Base-by-base conservation (phyloP, 2,329 filamentous ascomycete genomes). In the Grosmannia serpens region DNA sequence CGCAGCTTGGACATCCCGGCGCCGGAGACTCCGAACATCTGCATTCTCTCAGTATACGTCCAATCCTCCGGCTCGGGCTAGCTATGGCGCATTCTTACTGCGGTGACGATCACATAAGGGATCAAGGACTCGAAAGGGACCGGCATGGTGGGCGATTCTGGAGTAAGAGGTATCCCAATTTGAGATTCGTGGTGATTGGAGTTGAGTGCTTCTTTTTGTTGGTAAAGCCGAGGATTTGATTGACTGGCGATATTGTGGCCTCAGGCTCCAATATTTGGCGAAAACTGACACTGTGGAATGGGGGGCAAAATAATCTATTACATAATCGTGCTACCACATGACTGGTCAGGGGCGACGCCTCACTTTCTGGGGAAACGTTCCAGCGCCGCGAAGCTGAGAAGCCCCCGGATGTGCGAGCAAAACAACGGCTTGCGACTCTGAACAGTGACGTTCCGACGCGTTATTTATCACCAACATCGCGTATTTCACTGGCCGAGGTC, bases 21-120 rank as follows among this genome's bases (percentile, higher is more conserved):
- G 61, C 83, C 83, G 53, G 81, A 77, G 60, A 78, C 71, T 62
- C 81, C 80, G 64, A 85, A 86, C 83, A 85, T 85, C 83, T 86
- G 67, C 9, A 52, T 20, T 17, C 26, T 33, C 22, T 61, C 29
- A 55, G 54, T n/a, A 52, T 29, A 6, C 17, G 1, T 33, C 17
- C 17, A n/a, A 9, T 27, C 27, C 9, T 29, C n/a, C 29, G 35
- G 11, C 15, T 24, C 33, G 6, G 13, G 3, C 20, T 17, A 29
- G 27, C 41, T 22, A 46, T 29, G 29, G 50, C 8, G 41, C 15
- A 20, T 31, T 35, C 80, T 71, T 77, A 85, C 82, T 67, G 71
- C 75, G 66, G 82, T 70, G 70, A 85, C 81, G 76, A 86, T 84
- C 70, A 74, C 83, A 71, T 85, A 85, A 50, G 83, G 82, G 71